These are phyloP conservation scores for Antrodiella citrinella DNA, from an alignment of 768 basidiomycete genomes.

Conservation along the genomic window DNA sequence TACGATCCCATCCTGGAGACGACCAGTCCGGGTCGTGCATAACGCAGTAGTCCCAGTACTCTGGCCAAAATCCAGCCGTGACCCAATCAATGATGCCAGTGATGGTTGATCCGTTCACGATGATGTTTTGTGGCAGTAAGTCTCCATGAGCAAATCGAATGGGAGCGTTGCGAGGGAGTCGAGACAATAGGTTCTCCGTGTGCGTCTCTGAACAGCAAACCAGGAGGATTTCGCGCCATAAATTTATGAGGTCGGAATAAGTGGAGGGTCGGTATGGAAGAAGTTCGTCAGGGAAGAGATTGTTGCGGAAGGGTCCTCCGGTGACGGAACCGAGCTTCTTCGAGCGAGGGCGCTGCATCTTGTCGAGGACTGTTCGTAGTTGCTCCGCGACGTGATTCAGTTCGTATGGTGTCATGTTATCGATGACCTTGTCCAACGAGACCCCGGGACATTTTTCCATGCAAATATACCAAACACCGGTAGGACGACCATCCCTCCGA, in stretches of 20 bases:
- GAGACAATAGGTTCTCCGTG: neutral
- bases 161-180: neutral
- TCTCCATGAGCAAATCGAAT: constrained; percentile 34
- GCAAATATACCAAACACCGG: constrained; percentile 20
- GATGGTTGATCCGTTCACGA: constrained; percentile 26
- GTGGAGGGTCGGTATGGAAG: no score
- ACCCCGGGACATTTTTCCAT: constrained; percentile 22
- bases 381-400: constrained; percentile 12
- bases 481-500: neutral
- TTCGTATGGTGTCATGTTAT: constrained; percentile 14
- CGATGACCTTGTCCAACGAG: constrained; percentile 19
- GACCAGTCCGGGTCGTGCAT: constrained; percentile 51
- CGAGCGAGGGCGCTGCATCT: neutral
- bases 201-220: neutral
- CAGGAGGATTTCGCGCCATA: neutral
- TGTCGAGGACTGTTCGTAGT: neutral
- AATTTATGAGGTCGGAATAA: no score
- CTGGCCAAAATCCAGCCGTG: constrained; percentile 27
- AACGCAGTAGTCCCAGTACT: constrained; percentile 40
- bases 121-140: constrained; percentile 34
- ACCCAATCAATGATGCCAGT: constrained; percentile 31
- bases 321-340: neutral
- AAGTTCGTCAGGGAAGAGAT: neutral
- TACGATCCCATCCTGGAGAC: neutral
- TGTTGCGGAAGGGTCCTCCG: neutral